These are phyloP conservation scores for Hondaea fermentalgiana DNA, from an alignment of 108 stramenopile genomes.

Conservation along the genomic window DNA sequence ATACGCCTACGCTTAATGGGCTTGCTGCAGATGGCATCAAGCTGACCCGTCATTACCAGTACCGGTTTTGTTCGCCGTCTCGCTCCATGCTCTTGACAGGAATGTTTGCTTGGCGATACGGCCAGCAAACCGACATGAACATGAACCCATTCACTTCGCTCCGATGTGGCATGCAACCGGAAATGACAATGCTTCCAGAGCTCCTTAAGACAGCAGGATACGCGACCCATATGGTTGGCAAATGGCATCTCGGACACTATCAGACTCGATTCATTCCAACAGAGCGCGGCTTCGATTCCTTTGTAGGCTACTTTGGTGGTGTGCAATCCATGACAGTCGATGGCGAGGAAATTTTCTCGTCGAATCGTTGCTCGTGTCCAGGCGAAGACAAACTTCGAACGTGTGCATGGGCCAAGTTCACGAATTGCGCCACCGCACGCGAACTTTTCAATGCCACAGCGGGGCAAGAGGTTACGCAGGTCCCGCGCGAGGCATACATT, in stretches of 20 bases:
- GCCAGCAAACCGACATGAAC: conserved; percentile 21
- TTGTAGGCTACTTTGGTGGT: conserved; percentile 17
- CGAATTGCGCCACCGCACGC: background rate
- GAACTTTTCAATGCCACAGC: background rate
- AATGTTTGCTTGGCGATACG: background rate
- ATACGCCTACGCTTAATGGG: background rate
- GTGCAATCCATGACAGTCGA: background rate
- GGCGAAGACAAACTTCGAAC: background rate
- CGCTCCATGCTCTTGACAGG: background rate
- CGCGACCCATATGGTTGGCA: conserved; percentile 16
- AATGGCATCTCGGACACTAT: conserved; percentile 7
- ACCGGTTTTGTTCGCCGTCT: conserved; percentile 33
- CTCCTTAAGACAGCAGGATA: background rate
- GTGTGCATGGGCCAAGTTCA: background rate
- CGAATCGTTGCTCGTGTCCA: background rate
- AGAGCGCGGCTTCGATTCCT: conserved; percentile 19
- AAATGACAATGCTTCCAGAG: conserved; percentile 11
- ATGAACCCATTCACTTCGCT: background rate
- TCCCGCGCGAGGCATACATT: background rate
- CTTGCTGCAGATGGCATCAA: background rate
- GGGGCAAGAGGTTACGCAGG: background rate
- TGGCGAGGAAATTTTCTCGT: background rate
- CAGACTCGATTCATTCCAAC: conserved; percentile 5
- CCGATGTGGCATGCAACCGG: background rate
- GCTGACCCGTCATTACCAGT: background rate